Base-by-base conservation (phyloP, 202 grass and related monocot genomes). In the Brachypodium distachyon region DNA sequence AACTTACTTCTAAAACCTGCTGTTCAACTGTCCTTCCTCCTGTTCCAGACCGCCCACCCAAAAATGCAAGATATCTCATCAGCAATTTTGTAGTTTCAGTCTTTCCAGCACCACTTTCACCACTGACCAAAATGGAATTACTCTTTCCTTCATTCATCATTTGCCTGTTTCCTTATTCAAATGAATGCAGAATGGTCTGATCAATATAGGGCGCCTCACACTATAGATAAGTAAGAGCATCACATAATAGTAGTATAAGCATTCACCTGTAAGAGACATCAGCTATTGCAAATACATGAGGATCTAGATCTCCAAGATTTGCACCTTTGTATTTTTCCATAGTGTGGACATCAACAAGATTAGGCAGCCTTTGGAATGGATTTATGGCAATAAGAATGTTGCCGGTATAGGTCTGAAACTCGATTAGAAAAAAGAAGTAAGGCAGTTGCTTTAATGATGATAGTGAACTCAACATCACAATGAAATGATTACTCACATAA, bases 51-150 rank as follows among this genome's bases (percentile, higher is more conserved):
- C 91, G 85, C 62, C 95, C 95, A 80, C 95, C 91, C 82, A 98
- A 73, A 82, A 80, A 98, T 74, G 95, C 95, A 75, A 98, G 89
- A 87, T 98, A 98, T 81, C 95, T 87, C 95, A 98, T 98, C 14
- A 98, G 54, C 78, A 92, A 62, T 60, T 98, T 98, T 23, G 95
- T 98, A 64, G 95, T 93, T 77, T 98, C 95, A 72, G 95, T 98
- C 88, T 98, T 98, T 83, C 95, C 95, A 75, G 91, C 91, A 78
- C 95, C 95, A 92, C 95, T 98, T 92, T 94, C 95, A 80, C 95
- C 95, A 81, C 95, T 98, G 81, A 98, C 95, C 85, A 98, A 88
- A 70, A 94, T 93, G 70, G 95, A 94, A 78, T 98, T 98, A 74
- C 80, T 89, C 90, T 90, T 95, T 79, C 87, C 87, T 82, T 98